These are phyloP conservation scores for Leucosporidium scottii DNA, from an alignment of 768 basidiomycete species.

Conservation along the genomic window DNA sequence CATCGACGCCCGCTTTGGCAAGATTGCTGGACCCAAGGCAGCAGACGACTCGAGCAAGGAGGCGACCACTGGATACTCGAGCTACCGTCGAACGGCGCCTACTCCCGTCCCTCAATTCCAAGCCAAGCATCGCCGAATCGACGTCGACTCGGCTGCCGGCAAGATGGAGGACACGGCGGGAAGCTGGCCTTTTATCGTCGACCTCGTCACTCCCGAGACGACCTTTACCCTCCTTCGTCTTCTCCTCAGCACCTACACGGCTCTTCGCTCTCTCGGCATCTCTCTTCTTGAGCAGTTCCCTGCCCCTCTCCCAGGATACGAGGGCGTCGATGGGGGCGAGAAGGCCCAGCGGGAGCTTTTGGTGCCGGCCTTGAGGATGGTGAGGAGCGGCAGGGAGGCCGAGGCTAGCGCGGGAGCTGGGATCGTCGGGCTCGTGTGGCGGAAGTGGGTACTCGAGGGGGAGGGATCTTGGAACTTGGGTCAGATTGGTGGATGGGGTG, in stretches of 20 bases:
- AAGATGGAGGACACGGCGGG: neutral
- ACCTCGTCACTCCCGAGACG: slow-evolving; percentile 16
- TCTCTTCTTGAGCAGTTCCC: slow-evolving; percentile 31
- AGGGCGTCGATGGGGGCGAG: slow-evolving; percentile 12
- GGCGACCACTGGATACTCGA: slow-evolving; percentile 9
- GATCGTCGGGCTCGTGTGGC: slow-evolving; percentile 25
- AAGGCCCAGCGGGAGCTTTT: slow-evolving; percentile 22
- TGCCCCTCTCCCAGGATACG: slow-evolving; percentile 27
- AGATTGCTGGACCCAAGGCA: neutral
- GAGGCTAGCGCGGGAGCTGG: slow-evolving; percentile 30
- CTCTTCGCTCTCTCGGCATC: slow-evolving; percentile 21
- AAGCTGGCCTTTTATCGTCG: slow-evolving; percentile 19
- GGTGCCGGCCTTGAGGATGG: slow-evolving; percentile 28
- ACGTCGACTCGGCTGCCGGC: slow-evolving; percentile 4
- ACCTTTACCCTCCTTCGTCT: slow-evolving; percentile 27
- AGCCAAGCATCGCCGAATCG: neutral
- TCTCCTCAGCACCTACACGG: slow-evolving; percentile 30
- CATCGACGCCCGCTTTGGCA: slow-evolving; percentile 17
- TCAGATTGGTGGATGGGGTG: slow-evolving; percentile 17
- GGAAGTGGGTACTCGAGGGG: slow-evolving; percentile 26
- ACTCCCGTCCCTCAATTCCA: slow-evolving; percentile 18
- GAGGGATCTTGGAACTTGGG: slow-evolving; percentile 16
- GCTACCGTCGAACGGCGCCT: slow-evolving; percentile 20
- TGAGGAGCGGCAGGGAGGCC: slow-evolving; percentile 29
- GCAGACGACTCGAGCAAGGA: slow-evolving; percentile 1